Conservation (phyloP, 345 rosid genomes). For the thale cress (Arabidopsis thaliana) region TAIR10.1 NC_003074.8:21824001-21824500, state of each 20-base stretch:
- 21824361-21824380: background rate
- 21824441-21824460: slow-evolving; percentile 4
- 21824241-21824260: slow-evolving; percentile 32
- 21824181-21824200: slow-evolving; percentile 49
- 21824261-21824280: slow-evolving; percentile 22
- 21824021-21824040: background rate
- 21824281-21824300: slow-evolving; percentile 27
- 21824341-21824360: background rate
- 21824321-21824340: slow-evolving; percentile 21
- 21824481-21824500: background rate
- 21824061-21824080: background rate
- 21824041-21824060: background rate
- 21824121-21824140: slow-evolving; percentile 1
- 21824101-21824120: slow-evolving; percentile 30
- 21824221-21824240: slow-evolving; percentile 46
- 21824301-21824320: slow-evolving; percentile 19
- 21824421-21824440: background rate
- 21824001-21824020: background rate
- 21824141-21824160: background rate
- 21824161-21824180: slow-evolving; percentile 42
- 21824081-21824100: background rate
- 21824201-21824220: slow-evolving; percentile 45
- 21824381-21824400: background rate
- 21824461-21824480: background rate
- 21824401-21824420: slow-evolving; percentile 10